phyloP scores from a whole-genome alignment of 139 green algal genomes.

The Chlorella sp. region DNA sequence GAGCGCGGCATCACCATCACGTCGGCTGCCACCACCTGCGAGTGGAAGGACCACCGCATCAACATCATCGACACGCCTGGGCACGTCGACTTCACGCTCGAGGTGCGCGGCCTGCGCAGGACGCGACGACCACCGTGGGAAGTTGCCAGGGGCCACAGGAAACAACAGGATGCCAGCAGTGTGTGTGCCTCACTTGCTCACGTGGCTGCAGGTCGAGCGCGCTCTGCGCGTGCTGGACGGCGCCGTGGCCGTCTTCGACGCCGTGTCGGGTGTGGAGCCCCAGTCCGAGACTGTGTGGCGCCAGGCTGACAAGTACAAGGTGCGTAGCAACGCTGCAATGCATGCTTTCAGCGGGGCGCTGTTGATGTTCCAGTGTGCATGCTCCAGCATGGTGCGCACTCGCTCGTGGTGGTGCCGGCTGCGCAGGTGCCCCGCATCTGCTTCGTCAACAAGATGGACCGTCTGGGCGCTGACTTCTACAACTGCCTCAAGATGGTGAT shows the following conservation, averaged over 20 bases:
- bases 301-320: conserved; percentile 98
- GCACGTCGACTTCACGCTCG: conserved; percentile 96
- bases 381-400: too few species aligned
- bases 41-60: conserved; percentile 94
- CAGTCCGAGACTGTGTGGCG: conserved; percentile 98
- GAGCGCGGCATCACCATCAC: conserved; percentile 99
- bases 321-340: conserved; percentile 5
- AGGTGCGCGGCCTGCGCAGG: conserved; percentile 34
- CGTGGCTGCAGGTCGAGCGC: conserved; percentile 83
- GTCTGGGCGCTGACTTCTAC: conserved; percentile 97
- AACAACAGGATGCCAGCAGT: not conserved
- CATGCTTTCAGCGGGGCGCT: too few species aligned
- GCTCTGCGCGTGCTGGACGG: conserved; percentile 97
- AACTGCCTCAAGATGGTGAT: conserved; percentile 83
- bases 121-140: not conserved
- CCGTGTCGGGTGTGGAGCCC: conserved; percentile 95
- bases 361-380: too few species aligned
- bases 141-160: not conserved
- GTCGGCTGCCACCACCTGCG: conserved; percentile 93
- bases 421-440: conserved; percentile 83
- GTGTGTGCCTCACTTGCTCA: not conserved
- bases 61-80: conserved; percentile 99
- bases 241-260: conserved; percentile 93
- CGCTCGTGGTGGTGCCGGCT: too few species aligned
- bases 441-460: conserved; percentile 99